Percentiles rank a stretch among this genome's conserved stretches.
Conservation (phyloP, 2,329 filamentous ascomycete genomes). For the Ophiosphaerella herpotricha region DNA sequence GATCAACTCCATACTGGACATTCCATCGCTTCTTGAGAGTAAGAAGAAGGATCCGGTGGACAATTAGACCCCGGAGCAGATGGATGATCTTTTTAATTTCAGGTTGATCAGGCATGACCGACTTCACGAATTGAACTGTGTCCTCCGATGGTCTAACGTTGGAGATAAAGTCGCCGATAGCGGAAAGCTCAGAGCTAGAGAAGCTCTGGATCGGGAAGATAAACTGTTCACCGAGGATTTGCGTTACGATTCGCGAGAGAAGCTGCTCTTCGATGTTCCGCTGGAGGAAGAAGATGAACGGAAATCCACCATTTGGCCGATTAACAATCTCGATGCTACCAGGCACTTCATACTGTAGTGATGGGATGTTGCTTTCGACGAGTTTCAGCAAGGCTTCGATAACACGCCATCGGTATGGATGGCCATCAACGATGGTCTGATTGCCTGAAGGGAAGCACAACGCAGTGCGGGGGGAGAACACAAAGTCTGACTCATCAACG, state of each 20-base stretch:
- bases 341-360: constrained; percentile 36
- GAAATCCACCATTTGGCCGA: constrained; percentile 49
- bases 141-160: constrained; percentile 16
- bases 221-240: constrained; percentile 36
- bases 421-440: constrained; percentile 47
- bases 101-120: constrained; percentile 41
- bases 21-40: constrained; percentile 68
- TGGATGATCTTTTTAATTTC: constrained; percentile 54
- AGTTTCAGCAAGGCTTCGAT: constrained; percentile 44
- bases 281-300: constrained; percentile 61
- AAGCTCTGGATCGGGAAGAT: constrained; percentile 33
- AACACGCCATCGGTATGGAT: constrained; percentile 47
- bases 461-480: constrained; percentile 49
- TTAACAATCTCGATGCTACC: constrained; percentile 57
- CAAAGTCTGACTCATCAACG: constrained; percentile 64
- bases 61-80: constrained; percentile 66
- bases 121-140: constrained; percentile 19
- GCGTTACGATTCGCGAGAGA: constrained; percentile 29
- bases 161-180: constrained; percentile 44
- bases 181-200: constrained; percentile 26
- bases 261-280: constrained; percentile 41
- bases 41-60: constrained; percentile 63
- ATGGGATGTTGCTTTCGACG: constrained; percentile 25
- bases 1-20: constrained; percentile 60
- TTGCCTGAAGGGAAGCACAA: constrained; percentile 52